Evolutionary conservation across 2,329 filamentous ascomycete species (phyloP).

Genomic region (Nectriaceae sp.): DNA sequence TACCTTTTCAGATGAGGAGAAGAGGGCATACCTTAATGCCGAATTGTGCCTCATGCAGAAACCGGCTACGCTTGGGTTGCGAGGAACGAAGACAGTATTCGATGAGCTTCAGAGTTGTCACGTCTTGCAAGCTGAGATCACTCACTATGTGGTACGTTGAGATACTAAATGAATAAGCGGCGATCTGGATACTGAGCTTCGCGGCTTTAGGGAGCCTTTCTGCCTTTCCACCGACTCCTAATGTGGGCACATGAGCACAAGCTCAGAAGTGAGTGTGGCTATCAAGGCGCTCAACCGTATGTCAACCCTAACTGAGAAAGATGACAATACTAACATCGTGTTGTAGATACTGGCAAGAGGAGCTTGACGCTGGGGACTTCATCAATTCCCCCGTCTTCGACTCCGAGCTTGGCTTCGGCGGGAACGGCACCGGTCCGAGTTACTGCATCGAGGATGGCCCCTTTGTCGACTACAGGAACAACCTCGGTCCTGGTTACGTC

Average conservation of each 20-base stretch:
- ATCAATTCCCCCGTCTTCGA: constrained; percentile 6
- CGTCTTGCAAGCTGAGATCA: constrained; percentile 8
- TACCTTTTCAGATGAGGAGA: constrained; percentile 5
- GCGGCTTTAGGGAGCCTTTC: constrained; percentile 5
- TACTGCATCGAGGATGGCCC: constrained; percentile 11
- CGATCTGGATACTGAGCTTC: not conserved
- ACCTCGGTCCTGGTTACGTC: not conserved
- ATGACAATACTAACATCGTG: not conserved
- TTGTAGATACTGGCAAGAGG: constrained; percentile 8
- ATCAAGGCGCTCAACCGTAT: constrained; percentile 10
- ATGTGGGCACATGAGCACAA: constrained; percentile 11
- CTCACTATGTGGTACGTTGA: constrained; percentile 14
- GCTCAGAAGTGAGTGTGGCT: constrained; percentile 10
- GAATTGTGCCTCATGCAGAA: constrained; percentile 7
- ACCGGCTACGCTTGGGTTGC: constrained; percentile 4
- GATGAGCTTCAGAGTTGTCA: constrained; percentile 12
- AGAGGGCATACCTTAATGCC: constrained; percentile 9
- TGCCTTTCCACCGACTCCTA: constrained; percentile 15
- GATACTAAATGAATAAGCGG: not conserved
- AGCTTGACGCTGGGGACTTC: constrained; percentile 6
- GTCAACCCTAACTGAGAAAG: not conserved
- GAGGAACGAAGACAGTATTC: constrained; percentile 8
- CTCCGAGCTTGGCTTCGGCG: constrained; percentile 6
- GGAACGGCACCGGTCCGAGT: constrained; percentile 1
- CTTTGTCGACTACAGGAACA: constrained; percentile 10